Percentiles rank a stretch among this genome's conserved stretches.
These are phyloP conservation scores for Venturia asperata DNA, from an alignment of 2,329 filamentous ascomycete genomes.

Conservation along the genomic window DNA sequence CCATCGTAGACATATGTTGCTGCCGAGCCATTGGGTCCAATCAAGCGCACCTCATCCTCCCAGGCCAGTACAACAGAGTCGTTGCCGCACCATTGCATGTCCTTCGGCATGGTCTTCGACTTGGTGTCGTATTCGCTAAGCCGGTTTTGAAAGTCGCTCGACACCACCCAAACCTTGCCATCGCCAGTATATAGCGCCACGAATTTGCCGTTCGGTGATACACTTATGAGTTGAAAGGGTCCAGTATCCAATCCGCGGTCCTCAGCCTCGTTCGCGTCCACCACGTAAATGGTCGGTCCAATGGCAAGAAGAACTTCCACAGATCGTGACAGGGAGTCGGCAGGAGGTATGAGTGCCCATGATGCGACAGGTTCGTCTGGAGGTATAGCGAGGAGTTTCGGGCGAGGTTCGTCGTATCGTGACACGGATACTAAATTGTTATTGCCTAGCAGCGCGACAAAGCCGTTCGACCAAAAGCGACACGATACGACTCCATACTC, in stretches of 20 bases:
- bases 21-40: conserved; percentile 74
- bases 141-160: conserved; percentile 88
- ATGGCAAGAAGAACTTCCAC: conserved; percentile 90
- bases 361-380: conserved; percentile 75
- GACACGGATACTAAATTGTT: conserved; percentile 82
- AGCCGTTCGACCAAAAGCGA: conserved; percentile 84
- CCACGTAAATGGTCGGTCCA: conserved; percentile 72
- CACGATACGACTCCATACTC: conserved; percentile 83
- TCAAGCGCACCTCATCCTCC: conserved; percentile 95
- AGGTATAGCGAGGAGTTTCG: conserved; percentile 68
- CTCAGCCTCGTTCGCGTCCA: conserved; percentile 84
- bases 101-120: conserved; percentile 75
- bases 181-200: conserved; percentile 80
- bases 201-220: conserved; percentile 85
- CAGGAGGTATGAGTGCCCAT: conserved; percentile 83
- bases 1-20: conserved; percentile 82
- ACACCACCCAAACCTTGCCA: conserved; percentile 85
- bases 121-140: conserved; percentile 87
- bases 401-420: conserved; percentile 83
- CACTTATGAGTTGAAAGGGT: conserved; percentile 81
- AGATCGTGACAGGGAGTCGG: conserved; percentile 80
- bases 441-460: conserved; percentile 84
- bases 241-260: conserved; percentile 87
- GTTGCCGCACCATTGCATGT: conserved; percentile 93
- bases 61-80: conserved; percentile 89